A percentile compares a stretch with the other conserved stretches of the same genome.
These are phyloP conservation scores for Linanthus parryae DNA, from an alignment of 148 eudicot genomes.

Conservation along the genomic window DNA sequence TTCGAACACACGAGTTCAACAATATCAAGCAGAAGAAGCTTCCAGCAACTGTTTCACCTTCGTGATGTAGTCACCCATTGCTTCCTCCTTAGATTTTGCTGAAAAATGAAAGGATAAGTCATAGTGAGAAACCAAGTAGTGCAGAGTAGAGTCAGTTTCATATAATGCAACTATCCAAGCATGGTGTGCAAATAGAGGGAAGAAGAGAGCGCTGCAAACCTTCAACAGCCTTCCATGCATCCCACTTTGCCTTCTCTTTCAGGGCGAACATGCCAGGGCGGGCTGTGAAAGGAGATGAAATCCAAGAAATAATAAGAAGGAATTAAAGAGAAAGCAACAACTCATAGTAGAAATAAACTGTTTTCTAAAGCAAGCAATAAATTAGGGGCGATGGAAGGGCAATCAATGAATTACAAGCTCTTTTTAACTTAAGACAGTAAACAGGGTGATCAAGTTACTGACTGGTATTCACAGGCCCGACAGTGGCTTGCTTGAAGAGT, in stretches of 20 bases:
- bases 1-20: not conserved
- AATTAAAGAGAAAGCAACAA: not conserved
- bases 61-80: constrained; percentile 80
- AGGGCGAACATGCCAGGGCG: constrained; percentile 85
- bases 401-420: no score
- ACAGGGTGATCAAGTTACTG: constrained; percentile 25
- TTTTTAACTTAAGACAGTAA: no score
- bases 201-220: constrained; percentile 56
- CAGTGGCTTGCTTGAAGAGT: constrained; percentile 83
- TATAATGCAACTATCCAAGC: no score
- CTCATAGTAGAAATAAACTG: not conserved
- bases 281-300: constrained; percentile 41
- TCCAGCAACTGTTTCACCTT: constrained; percentile 88
- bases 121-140: no score
- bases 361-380: not conserved
- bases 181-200: no score
- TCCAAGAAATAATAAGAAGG: not conserved
- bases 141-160: no score
- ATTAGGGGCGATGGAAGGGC: not conserved
- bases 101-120: constrained; percentile 1
- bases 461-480: constrained; percentile 78
- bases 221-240: constrained; percentile 92
- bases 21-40: constrained; percentile 36
- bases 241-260: constrained; percentile 89
- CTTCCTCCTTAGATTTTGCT: constrained; percentile 75